Base-by-base conservation (phyloP, 441 rosid genomes). In the Adansonia rubrostipa region DNA sequence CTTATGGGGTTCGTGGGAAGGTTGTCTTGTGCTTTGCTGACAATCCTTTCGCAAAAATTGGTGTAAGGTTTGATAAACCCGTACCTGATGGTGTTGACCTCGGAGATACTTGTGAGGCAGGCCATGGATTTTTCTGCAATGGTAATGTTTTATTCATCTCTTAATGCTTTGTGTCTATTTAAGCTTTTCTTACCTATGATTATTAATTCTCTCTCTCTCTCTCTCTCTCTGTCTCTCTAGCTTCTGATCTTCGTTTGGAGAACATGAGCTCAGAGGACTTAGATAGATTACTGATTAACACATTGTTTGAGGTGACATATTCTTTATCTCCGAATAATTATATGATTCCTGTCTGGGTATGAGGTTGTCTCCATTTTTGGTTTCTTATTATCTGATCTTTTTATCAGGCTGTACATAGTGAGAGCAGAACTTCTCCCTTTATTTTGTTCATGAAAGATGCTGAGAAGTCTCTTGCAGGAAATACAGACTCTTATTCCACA, bases 361-460 rank as follows among this genome's bases (percentile, higher is more conserved):
- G 1, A 56, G 22, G 63, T 74, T 77, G 66, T 20, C 40, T 71
- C 76, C 62, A 6, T 80, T 19, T 10, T 68, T 74, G 65, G 66
- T 68, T 68, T 78, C 64, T 80, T 33, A 36, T 66, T 47, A 69
- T 61, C 56, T 15, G 64, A 44, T 65, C 13, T 76, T 81, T 80
- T 78, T 66, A 48, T 69, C 84, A 91, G 96, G 92, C 73, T 80
- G 85, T 91, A 74, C 51, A 65, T 20, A 86, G 77, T 47, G 93
- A 87, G 83, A 91, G 96, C 84, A 84, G 89, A 83, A 87, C 83
- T 80, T 86, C 84, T 82, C 90, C 96, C 79, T 91, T 91, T 84
- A 86, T 91, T 85, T 90, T 90, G 87, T 91, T 88, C 51, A 76
- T 87, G 93, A 91, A 91, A 87, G 94, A 92, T 82, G 90, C 88